Base-by-base conservation (phyloP, 768 basidiomycete species). In the Termitomyces sp. region DNA sequence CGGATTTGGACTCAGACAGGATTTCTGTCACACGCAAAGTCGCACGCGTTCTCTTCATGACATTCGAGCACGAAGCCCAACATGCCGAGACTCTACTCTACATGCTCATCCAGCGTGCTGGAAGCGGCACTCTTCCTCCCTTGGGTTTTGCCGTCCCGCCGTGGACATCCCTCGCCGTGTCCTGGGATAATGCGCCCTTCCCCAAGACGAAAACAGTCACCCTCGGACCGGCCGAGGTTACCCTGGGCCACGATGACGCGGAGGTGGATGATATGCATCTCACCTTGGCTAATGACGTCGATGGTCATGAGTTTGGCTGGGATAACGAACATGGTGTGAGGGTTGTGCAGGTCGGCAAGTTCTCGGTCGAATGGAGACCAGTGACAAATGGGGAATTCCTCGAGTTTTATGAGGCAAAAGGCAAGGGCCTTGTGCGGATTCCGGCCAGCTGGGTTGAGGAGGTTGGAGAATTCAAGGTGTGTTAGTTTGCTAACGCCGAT, bases 61-160 rank as follows among this genome's bases (percentile, higher is more conserved):
- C 90, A 0, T 84, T 81, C 51, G 94, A 96, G 69, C 95, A 98
- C 62, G 94, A 98, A 66, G 90, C 82, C 5, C 75, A 91, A 68
- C 96, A 98, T 64, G 77, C 80, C 3, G 97, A 98, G 79, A 99
- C 97, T 0, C 75, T 98, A 23, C 75, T 98, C 3, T 98, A 98
- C 70, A 98, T 98, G 93, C 83, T 96, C 11, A 66, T 95, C 4
- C 96, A 94, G 66, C 81, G 84, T 43, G 83, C 88, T 16, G 89
- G 88, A 36, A 82, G 75, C 0, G 88, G 90, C 3, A 91, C 92
- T 3, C 76, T 90, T 38, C 83, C 92, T 5, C 95, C 97, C 0
- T 74, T 77, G 0, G 88, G 84, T 2, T 93, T 94, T 65, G 70
- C 81, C 3, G 63, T 75, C 0, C 97, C 97, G 0, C 76, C 83